Evolutionary conservation across 2,329 filamentous ascomycete species (phyloP).

Genomic region (Botrytis tulipae): DNA sequence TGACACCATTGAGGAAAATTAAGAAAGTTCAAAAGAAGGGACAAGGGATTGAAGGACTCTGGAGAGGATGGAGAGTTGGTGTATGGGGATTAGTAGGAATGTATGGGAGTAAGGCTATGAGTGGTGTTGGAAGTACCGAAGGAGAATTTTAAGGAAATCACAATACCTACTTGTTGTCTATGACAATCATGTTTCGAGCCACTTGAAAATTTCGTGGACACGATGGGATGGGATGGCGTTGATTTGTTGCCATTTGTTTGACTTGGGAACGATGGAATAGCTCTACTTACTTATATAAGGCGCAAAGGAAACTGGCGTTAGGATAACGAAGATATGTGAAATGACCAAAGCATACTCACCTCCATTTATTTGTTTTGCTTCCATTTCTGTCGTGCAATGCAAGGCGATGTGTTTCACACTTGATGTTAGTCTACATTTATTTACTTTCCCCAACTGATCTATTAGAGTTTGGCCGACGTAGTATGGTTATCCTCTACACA

Average conservation of each 20-base stretch:
- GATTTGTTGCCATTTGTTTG: background rate
- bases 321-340: conserved; percentile 17
- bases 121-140: conserved; percentile 32
- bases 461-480: too few relatives aligned
- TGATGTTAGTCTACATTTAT: background rate
- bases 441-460: background rate
- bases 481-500: background rate
- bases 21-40: conserved; percentile 41
- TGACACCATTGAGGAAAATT: conserved; percentile 21
- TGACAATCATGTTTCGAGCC: conserved; percentile 2
- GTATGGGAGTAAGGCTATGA: conserved; percentile 45
- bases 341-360: conserved; percentile 8
- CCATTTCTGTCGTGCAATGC: background rate
- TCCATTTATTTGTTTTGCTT: background rate
- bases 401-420: background rate
- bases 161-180: conserved; percentile 5
- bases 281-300: conserved; percentile 4
- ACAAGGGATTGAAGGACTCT: conserved; percentile 54
- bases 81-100: conserved; percentile 56
- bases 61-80: conserved; percentile 57
- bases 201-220: background rate
- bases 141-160: conserved; percentile 34
- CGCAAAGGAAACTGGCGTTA: conserved; percentile 10
- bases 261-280: background rate
- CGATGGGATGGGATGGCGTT: conserved; percentile 2